Base-by-base conservation (phyloP, 2,329 filamentous ascomycete genomes). In the Hymenoscyphus fraxineus region DNA sequence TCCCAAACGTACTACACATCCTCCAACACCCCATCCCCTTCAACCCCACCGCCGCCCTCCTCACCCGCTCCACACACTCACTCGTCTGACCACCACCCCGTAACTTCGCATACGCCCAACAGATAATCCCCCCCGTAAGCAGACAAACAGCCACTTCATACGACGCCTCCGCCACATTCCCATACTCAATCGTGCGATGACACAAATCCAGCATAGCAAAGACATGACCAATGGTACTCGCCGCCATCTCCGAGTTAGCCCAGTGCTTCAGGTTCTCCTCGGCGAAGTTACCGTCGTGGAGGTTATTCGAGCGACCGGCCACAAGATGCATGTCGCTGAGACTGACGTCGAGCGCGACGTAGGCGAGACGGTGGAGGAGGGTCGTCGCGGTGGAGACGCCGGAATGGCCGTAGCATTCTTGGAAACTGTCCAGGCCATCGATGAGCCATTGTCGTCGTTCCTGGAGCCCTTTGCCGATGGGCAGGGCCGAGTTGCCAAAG, bases 271-370 rank as follows among this genome's bases (percentile, higher is more conserved):
- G 62, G 57, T 73, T 73, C n/a, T 71, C 68, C 6, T 71, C 70
- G 1, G 72, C 72, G 27, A 74, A 73, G 16, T 65, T 64, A 4
- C 66, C 66, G 44, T 74, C 72, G 35, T 72, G 65, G 15, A 65
- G 47, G 38, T 68, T 72, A 0, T 64, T 63, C 1, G 67, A 69
- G 6, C 72, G 69, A 3, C 72, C 72, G 0, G 71, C 72, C 6
- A 71, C 70, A 19, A 74, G 67, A 63, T 74, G 72, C 64, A 74
- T 70, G 38, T 74, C 72, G 4, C 65, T 69, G 0, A 74, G 66
- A 19, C 60, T 66, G 6, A 74, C 72, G 40, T 74, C 72, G 0
- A 73, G 61, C 4, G 65, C 66, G 2, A 74, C 65, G 27, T 71
- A 71, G 5, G 69, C 72, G 7, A 74, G 64, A 22, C 67, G 61